Conservation (phyloP, 2,329 filamentous ascomycete species). For the Cercospora beticola region DNA sequence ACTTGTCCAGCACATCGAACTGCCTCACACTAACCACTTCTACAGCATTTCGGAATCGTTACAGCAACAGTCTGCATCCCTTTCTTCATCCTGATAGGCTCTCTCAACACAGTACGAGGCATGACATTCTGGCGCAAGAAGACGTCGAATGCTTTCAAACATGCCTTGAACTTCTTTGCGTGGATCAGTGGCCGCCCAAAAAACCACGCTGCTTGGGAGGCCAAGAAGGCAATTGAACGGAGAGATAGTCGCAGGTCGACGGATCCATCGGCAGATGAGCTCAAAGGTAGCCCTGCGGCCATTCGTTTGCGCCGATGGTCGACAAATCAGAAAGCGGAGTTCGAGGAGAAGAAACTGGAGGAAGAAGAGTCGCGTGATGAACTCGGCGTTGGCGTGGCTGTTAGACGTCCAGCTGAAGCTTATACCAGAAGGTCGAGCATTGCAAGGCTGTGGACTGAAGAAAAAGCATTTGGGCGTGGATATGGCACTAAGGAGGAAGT, state of each 20-base stretch:
- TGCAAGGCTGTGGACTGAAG: background rate
- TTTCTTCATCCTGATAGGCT: conserved; percentile 49
- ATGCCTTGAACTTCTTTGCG: background rate
- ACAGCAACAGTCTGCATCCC: conserved; percentile 46
- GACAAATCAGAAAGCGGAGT: conserved; percentile 1
- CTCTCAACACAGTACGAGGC: conserved; percentile 44
- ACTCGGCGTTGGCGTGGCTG: background rate
- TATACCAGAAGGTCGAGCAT: conserved; percentile 1
- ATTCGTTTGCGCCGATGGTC: conserved; percentile 8
- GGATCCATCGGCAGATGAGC: background rate
- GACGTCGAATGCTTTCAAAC: conserved; percentile 5
- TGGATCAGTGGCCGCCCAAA: background rate
- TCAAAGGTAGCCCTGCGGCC: background rate
- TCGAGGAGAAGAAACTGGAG: background rate
- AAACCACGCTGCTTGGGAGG: background rate
- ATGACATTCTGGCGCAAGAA: conserved; percentile 40
- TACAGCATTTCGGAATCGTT: conserved; percentile 42
- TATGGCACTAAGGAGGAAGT: background rate
- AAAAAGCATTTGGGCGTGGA: background rate
- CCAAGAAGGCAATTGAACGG: background rate
- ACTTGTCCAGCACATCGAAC: background rate
- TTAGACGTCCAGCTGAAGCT: background rate
- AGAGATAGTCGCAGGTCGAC: conserved; percentile 3
- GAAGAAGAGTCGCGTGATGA: conserved; percentile 4
- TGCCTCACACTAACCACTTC: background rate